phyloP scores from a whole-genome alignment of 2,329 filamentous ascomycete species.

The Colletotrichum sp. region DNA sequence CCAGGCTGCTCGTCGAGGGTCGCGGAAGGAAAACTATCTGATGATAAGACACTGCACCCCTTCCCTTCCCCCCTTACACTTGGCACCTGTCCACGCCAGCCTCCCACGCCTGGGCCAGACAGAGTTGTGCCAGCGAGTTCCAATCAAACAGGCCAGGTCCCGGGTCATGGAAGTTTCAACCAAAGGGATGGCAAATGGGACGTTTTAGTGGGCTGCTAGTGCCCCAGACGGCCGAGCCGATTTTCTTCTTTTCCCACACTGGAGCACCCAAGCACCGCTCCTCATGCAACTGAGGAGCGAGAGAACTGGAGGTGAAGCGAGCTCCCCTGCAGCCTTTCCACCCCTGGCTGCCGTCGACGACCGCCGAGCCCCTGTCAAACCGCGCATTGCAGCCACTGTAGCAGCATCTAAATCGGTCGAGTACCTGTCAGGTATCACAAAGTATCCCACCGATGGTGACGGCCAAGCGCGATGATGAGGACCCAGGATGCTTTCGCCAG shows the following conservation, averaged over 20 bases:
- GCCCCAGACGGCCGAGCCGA: not conserved
- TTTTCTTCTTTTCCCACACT: not conserved
- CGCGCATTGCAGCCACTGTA: constrained; percentile 3
- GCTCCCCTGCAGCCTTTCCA: not conserved
- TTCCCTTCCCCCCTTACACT: not conserved
- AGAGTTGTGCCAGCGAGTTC: not conserved
- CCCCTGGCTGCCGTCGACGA: not conserved
- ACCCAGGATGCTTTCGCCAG: not conserved
- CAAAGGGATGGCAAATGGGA: not conserved
- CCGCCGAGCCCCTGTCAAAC: constrained; percentile 1
- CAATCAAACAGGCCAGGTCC: constrained; percentile 6
- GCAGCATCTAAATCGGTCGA: not conserved
- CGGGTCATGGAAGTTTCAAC: not conserved
- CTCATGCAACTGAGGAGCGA: not conserved
- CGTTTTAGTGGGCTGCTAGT: constrained; percentile 3
- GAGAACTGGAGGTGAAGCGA: not conserved
- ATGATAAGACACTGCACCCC: constrained; percentile 3
- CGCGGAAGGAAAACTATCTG: not conserved
- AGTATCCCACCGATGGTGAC: not conserved
- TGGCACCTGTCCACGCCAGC: constrained; percentile 5
- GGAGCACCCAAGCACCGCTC: not conserved
- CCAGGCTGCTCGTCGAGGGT: not conserved
- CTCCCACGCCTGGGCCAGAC: not conserved
- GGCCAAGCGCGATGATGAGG: not conserved
- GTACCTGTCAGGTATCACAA: not conserved